These are phyloP conservation scores for Angomonas deanei DNA, from an alignment of 208 protist genomes.

Conservation along the genomic window DNA sequence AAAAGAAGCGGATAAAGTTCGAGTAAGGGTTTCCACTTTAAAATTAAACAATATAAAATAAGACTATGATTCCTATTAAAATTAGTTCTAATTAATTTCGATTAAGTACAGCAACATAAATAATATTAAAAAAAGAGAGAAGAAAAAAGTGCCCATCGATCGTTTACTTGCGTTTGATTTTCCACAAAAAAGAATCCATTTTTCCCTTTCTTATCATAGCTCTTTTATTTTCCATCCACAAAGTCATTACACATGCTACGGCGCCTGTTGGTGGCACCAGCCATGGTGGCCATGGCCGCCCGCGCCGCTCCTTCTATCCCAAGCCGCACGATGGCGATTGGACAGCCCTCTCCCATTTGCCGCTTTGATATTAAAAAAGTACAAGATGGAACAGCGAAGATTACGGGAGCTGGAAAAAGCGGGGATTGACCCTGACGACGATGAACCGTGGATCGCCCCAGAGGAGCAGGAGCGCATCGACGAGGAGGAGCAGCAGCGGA, in stretches of 20 bases:
- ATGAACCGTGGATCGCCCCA: slow-evolving; percentile 56
- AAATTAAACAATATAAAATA: slow-evolving; percentile 4
- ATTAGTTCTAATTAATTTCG: neutral
- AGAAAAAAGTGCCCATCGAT: neutral
- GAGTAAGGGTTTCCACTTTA: neutral
- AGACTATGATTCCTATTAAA: too few relatives aligned
- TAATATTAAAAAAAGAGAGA: neutral
- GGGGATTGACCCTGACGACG: slow-evolving; percentile 47
- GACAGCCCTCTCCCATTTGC: slow-evolving; percentile 11
- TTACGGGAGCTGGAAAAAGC: slow-evolving; percentile 66
- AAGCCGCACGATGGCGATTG: too few relatives aligned
- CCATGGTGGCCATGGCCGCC: neutral
- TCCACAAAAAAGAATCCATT: too few relatives aligned
- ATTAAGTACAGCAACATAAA: slow-evolving; percentile 2
- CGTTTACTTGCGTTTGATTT: too few relatives aligned
- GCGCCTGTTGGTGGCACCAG: neutral
- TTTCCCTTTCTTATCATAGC: neutral
- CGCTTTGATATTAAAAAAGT: slow-evolving; percentile 70
- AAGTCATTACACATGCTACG: neutral
- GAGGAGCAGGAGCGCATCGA: slow-evolving; percentile 73
- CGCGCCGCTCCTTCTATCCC: neutral
- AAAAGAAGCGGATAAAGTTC: slow-evolving; percentile 11
- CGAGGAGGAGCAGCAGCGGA: slow-evolving; percentile 43
- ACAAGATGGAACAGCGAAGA: slow-evolving; percentile 74
- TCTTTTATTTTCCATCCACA: too few relatives aligned